Percentiles rank a stretch among this genome's conserved stretches.
phyloP scores from a whole-genome alignment of 1,284 basidiomycete genomes.

The Takashimella koratensis region DNA sequence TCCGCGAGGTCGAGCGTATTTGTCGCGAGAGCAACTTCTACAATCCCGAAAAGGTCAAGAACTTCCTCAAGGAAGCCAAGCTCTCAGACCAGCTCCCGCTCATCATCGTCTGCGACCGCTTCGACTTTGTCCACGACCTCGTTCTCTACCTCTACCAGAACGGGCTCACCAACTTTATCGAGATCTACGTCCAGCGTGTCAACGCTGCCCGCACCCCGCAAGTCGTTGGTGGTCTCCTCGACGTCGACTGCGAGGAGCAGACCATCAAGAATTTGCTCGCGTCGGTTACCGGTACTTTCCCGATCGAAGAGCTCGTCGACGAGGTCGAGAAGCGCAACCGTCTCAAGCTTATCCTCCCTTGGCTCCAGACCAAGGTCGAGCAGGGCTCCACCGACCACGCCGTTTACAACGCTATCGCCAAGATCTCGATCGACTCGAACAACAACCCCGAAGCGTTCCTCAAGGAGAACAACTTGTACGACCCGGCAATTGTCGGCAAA shows the following conservation, averaged over 20 bases:
- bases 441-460: conserved; percentile 97
- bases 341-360: conserved; percentile 93
- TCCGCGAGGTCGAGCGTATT: conserved; percentile 98
- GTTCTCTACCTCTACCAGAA: conserved; percentile 99
- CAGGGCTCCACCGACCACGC: conserved; percentile 87
- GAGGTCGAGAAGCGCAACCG: conserved; percentile 97
- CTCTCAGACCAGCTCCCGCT: conserved; percentile 94
- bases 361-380: conserved; percentile 91
- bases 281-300: conserved; percentile 95
- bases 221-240: conserved; percentile 92
- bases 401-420: conserved; percentile 94
- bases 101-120: conserved; percentile 99
- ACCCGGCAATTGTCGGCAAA: conserved; percentile 93
- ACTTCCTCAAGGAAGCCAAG: conserved; percentile 99
- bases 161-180: conserved; percentile 93
- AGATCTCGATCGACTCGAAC: conserved; percentile 98
- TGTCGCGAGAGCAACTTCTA: conserved; percentile 96
- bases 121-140: conserved; percentile 99
- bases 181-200: conserved; percentile 98
- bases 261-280: conserved; percentile 92
- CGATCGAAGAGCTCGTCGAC: conserved; percentile 93
- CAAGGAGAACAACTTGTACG: conserved; percentile 96
- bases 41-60: conserved; percentile 99
- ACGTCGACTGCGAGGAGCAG: conserved; percentile 96
- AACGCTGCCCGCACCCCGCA: conserved; percentile 98